phyloP scores from a whole-genome alignment of 1,284 basidiomycete species.

The Leccinum angustisporum region DNA sequence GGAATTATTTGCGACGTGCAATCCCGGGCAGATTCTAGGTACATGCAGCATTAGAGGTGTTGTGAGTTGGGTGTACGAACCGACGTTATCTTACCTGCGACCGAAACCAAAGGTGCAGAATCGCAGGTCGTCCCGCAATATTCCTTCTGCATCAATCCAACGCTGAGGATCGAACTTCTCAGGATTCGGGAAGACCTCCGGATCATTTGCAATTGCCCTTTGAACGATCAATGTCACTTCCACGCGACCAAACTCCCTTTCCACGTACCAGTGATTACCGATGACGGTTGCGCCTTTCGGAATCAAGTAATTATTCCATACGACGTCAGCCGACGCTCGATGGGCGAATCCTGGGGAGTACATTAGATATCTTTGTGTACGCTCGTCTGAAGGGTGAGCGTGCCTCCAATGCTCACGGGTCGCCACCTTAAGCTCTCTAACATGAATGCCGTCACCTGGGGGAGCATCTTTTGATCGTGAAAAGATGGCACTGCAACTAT shows the following conservation, averaged over 20 bases:
- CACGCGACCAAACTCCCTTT: not conserved
- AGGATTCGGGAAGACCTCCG: conserved; percentile 56
- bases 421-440: conserved; percentile 34
- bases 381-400: not conserved
- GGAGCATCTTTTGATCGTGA: conserved; percentile 23
- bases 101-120: conserved; percentile 62
- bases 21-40: conserved; percentile 27
- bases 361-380: not conserved
- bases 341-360: conserved; percentile 47
- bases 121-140: conserved; percentile 49
- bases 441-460: conserved; percentile 30
- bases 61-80: not conserved
- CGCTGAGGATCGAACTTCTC: conserved; percentile 57
- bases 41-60: conserved; percentile 9
- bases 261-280: conserved; percentile 54
- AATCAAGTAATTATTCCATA: conserved; percentile 57
- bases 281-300: conserved; percentile 57
- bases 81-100: conserved; percentile 39
- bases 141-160: conserved; percentile 53
- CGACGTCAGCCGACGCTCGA: conserved; percentile 55
- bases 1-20: conserved; percentile 29
- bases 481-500: conserved; percentile 21
- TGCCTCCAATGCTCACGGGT: conserved; percentile 29
- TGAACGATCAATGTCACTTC: not conserved
- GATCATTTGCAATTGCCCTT: conserved; percentile 56